phyloP scores from a whole-genome alignment of 75 land plant genomes.

The Ceratopteris richardii region DNA sequence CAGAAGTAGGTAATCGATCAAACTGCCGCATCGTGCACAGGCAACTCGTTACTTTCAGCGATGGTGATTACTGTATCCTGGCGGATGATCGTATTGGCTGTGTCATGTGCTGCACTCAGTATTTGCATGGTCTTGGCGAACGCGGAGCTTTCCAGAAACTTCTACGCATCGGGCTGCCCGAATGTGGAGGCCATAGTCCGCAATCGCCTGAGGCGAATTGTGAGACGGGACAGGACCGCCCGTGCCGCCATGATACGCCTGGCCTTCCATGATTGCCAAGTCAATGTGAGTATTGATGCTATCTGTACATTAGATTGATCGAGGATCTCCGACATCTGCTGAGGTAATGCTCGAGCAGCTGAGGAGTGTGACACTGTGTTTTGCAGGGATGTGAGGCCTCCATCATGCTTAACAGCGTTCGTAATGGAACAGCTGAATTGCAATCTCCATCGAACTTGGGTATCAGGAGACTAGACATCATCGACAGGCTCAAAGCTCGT shows the following conservation, averaged over 20 bases:
- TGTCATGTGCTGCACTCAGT: too few species aligned
- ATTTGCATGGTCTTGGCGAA: too few species aligned
- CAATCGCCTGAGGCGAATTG: slow-evolving; percentile 24
- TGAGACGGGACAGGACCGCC: slow-evolving; percentile 39
- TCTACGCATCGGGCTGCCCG: slow-evolving; percentile 48
- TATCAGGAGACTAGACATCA: slow-evolving; percentile 13
- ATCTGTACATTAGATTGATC: background rate
- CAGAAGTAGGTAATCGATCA: too few species aligned
- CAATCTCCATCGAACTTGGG: slow-evolving; percentile 18
- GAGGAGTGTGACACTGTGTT: too few species aligned
- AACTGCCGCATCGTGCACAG: too few species aligned
- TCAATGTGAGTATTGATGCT: slow-evolving; percentile 32
- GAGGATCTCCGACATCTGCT: too few species aligned
- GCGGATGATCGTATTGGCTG: too few species aligned
- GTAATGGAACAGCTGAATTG: background rate
- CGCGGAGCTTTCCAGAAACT: slow-evolving; percentile 5
- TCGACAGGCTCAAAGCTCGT: slow-evolving; percentile 14
- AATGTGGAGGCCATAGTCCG: slow-evolving; percentile 42
- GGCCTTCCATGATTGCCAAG: slow-evolving; percentile 81
- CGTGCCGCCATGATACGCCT: slow-evolving; percentile 68
- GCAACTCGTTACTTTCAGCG: too few species aligned
- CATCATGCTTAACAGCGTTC: slow-evolving; percentile 24
- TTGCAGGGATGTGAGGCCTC: slow-evolving; percentile 58
- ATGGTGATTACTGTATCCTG: too few species aligned
- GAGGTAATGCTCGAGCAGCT: too few species aligned